These are phyloP conservation scores for Apiospora arundinis DNA, from an alignment of 2,329 filamentous ascomycete genomes.

Conservation along the genomic window DNA sequence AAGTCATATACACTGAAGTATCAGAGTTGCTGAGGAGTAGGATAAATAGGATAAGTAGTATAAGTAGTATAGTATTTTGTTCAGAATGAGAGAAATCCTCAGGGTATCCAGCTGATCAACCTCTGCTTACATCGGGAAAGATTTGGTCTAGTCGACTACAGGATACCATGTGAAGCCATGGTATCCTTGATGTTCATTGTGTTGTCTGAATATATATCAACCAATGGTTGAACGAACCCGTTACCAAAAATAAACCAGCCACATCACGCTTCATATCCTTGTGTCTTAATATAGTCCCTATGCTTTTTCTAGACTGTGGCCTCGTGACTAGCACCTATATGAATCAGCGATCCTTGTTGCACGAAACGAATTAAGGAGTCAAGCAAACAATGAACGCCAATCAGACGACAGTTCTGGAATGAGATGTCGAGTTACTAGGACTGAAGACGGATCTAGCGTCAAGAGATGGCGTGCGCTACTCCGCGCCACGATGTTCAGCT, in stretches of 20 bases:
- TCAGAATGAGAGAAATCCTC: too few species aligned
- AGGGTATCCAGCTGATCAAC: too few species aligned
- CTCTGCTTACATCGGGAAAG: too few species aligned
- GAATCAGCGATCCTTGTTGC: neutral
- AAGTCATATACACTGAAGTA: too few species aligned
- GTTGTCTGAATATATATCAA: neutral
- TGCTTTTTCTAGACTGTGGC: neutral
- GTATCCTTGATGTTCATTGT: neutral
- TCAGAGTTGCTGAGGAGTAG: too few species aligned
- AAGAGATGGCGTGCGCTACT: neutral
- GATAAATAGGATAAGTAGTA: too few species aligned
- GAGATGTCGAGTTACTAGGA: neutral
- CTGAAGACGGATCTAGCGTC: neutral
- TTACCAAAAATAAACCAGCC: neutral
- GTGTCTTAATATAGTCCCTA: neutral
- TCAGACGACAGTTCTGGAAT: neutral
- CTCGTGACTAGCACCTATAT: neutral
- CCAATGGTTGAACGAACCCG: neutral
- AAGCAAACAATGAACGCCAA: neutral
- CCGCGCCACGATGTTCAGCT: slow-evolving; percentile 4
- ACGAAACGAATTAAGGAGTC: neutral
- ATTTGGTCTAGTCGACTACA: neutral
- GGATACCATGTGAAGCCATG: too few species aligned
- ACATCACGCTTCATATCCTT: neutral
- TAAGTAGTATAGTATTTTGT: too few species aligned